Conservation (phyloP, 805 yeast species). For the Clavispora santaluciae region DNA sequence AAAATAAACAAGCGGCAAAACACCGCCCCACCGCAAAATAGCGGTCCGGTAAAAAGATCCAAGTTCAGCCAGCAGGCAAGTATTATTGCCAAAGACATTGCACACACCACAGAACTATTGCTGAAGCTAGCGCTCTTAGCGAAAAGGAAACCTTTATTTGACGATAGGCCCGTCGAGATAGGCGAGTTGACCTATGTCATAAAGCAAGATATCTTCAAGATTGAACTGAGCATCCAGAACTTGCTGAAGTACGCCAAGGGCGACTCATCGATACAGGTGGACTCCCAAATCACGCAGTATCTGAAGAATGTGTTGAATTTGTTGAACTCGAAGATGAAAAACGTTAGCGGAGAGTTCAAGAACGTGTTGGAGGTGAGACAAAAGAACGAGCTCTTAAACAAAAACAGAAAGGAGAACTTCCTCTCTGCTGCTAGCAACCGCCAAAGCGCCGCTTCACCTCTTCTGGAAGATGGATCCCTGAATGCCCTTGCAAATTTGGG, state of each 20-base stretch:
- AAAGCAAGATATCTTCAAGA: slow-evolving; percentile 79
- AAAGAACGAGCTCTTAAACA: slow-evolving; percentile 72
- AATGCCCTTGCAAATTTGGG: slow-evolving; percentile 19
- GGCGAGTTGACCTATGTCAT: slow-evolving; percentile 85
- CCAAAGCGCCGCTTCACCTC: slow-evolving; percentile 27
- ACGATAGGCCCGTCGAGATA: slow-evolving; percentile 91
- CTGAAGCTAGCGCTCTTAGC: slow-evolving; percentile 81
- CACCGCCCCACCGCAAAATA: slow-evolving; percentile 14
- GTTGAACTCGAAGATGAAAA: slow-evolving; percentile 83
- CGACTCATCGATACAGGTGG: slow-evolving; percentile 37
- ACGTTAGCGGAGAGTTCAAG: slow-evolving; percentile 88
- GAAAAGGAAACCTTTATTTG: slow-evolving; percentile 83
- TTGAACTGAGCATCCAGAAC: slow-evolving; percentile 65
- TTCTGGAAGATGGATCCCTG: slow-evolving; percentile 7
- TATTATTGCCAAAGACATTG: slow-evolving; percentile 80
- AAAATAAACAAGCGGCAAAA: slow-evolving; percentile 47
- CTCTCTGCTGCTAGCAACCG: slow-evolving; percentile 46
- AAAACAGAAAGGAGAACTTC: slow-evolving; percentile 79
- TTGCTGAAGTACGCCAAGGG: slow-evolving; percentile 51
- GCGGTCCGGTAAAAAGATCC: slow-evolving; percentile 25
- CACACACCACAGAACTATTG: slow-evolving; percentile 75
- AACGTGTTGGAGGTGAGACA: slow-evolving; percentile 87
- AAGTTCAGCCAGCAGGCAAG: slow-evolving; percentile 62
- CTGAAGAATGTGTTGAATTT: slow-evolving; percentile 83
- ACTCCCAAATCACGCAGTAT: slow-evolving; percentile 66